These are phyloP conservation scores for Aureobasidium leucospermi DNA, from an alignment of 2,329 filamentous ascomycete genomes.

Conservation along the genomic window DNA sequence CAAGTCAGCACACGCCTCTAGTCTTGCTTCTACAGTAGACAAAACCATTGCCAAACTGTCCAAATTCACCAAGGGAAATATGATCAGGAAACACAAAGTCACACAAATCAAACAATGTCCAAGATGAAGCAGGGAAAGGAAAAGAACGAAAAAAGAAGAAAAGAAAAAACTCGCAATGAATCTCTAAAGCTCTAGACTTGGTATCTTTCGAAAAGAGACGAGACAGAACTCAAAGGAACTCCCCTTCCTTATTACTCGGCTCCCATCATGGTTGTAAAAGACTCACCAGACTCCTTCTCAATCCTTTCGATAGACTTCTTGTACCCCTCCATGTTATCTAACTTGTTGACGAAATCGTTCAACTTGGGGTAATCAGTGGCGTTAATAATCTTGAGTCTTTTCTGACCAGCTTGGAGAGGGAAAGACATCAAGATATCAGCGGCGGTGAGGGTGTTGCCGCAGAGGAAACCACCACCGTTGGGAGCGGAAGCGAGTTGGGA, in stretches of 20 bases:
- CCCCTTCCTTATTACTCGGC: neutral
- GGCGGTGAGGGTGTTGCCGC: slow-evolving; percentile 41
- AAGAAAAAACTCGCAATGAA: too few relatives aligned
- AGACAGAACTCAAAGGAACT: neutral
- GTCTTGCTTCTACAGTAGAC: too few relatives aligned
- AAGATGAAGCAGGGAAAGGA: too few relatives aligned
- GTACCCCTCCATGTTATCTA: slow-evolving; percentile 40
- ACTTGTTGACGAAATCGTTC: slow-evolving; percentile 36
- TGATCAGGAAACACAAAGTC: too few relatives aligned
- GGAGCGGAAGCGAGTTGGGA: slow-evolving; percentile 41
- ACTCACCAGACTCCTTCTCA: slow-evolving; percentile 33
- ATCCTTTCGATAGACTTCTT: slow-evolving; percentile 44
- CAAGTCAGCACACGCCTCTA: too few relatives aligned
- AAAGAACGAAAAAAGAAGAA: too few relatives aligned
- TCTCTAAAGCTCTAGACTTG: neutral
- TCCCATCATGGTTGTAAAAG: slow-evolving; percentile 11
- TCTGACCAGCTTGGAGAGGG: slow-evolving; percentile 39
- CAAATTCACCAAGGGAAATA: too few relatives aligned
- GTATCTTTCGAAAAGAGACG: neutral
- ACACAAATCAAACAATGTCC: too few relatives aligned
- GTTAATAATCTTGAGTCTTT: slow-evolving; percentile 28
- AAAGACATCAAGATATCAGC: slow-evolving; percentile 49
- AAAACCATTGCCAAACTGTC: too few relatives aligned
- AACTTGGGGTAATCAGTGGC: slow-evolving; percentile 41
- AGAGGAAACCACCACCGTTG: slow-evolving; percentile 43